Conservation (phyloP, 257 asterid species). For the Cordia subcordata region DNA sequence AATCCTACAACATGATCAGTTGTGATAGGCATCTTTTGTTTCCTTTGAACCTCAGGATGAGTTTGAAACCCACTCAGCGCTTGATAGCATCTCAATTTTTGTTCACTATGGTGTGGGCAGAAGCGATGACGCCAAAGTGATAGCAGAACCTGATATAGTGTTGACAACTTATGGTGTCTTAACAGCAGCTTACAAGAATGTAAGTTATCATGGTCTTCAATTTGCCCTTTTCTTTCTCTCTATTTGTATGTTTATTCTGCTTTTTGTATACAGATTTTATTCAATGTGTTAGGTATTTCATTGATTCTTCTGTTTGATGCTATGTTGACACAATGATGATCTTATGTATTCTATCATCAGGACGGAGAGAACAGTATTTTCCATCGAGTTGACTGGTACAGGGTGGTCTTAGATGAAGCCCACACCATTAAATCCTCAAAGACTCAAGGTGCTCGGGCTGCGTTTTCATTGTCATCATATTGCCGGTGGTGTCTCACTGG, state of each 20-base stretch:
- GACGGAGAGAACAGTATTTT: conserved; percentile 51
- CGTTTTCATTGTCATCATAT: conserved; percentile 59
- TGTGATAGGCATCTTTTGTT: neutral
- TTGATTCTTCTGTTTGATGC: neutral
- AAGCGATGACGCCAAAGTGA: conserved; percentile 42
- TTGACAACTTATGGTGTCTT: conserved; percentile 82
- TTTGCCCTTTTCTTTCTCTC: neutral
- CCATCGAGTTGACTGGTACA: conserved; percentile 78
- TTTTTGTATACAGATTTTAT: neutral
- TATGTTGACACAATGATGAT: neutral
- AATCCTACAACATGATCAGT: neutral
- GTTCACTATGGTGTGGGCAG: conserved; percentile 79
- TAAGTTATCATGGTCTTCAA: conserved; percentile 21
- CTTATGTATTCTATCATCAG: conserved; percentile 18
- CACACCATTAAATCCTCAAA: conserved; percentile 75
- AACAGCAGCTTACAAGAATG: conserved; percentile 56
- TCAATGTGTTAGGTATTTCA: neutral
- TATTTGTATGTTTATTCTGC: neutral
- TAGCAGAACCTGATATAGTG: conserved; percentile 72
- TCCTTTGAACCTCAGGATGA: conserved; percentile 46
- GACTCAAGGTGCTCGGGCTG: conserved; percentile 70
- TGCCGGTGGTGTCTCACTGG: conserved; percentile 94
- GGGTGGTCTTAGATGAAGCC: conserved; percentile 86
- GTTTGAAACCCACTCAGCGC: conserved; percentile 57
- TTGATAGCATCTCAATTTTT: conserved; percentile 54